Conservation (phyloP, 2,329 filamentous ascomycete species). For the Dothidotthia symphoricarpi region DNA sequence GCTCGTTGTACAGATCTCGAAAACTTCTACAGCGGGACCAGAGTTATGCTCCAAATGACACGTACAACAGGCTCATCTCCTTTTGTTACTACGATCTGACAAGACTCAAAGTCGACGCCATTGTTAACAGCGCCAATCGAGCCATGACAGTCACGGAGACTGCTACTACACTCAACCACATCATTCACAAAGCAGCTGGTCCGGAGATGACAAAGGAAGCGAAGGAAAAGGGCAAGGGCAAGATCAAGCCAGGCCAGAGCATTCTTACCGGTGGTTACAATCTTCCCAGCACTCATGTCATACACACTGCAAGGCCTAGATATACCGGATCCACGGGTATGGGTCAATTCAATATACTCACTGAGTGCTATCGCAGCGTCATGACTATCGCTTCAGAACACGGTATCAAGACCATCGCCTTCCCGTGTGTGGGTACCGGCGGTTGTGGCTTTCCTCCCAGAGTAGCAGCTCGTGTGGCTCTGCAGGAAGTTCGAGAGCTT, state of each 20-base stretch:
- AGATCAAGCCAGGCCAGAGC: constrained; percentile 23
- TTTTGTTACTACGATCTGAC: constrained; percentile 35
- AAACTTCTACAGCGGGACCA: constrained; percentile 27
- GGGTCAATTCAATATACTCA: constrained; percentile 28
- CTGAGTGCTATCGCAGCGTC: constrained; percentile 32
- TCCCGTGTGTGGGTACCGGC: constrained; percentile 35
- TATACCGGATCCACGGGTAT: constrained; percentile 21
- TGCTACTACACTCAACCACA: constrained; percentile 21
- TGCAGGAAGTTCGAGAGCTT: constrained; percentile 35
- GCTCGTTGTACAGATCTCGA: constrained; percentile 26
- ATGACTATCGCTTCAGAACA: constrained; percentile 23
- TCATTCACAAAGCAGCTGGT: constrained; percentile 32
- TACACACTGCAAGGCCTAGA: constrained; percentile 32
- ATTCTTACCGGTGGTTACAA: constrained; percentile 28
- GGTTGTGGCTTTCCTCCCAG: constrained; percentile 33
- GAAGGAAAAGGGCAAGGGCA: constrained; percentile 3
- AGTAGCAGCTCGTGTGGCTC: constrained; percentile 32
- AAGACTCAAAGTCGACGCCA: constrained; percentile 34
- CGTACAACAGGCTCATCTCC: constrained; percentile 32
- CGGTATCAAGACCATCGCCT: constrained; percentile 32
- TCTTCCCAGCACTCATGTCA: constrained; percentile 30
- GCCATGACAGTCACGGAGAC: constrained; percentile 11
- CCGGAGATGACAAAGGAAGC: constrained; percentile 25
- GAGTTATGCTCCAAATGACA: constrained; percentile 30
- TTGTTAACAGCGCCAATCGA: constrained; percentile 33